phyloP scores from a whole-genome alignment of 306 rosid genomes.

The Quercus agrifolia region DNA sequence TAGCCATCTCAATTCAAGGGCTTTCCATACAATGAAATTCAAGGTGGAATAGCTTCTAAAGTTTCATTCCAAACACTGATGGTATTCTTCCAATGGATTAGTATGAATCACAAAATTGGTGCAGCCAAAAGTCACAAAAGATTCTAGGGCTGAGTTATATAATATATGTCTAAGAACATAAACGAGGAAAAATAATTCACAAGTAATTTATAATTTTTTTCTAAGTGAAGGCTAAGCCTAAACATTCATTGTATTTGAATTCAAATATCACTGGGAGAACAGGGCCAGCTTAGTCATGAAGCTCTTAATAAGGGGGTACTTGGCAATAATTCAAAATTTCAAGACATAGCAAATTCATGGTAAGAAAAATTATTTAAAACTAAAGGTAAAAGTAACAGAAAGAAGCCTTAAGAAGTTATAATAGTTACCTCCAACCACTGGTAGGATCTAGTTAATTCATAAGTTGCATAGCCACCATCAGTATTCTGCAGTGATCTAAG shows the following conservation, averaged over 20 bases:
- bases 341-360: background rate
- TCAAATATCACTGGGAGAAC: background rate
- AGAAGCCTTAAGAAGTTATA: background rate
- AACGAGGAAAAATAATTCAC: background rate
- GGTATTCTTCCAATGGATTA: background rate
- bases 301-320: background rate
- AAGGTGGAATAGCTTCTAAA: background rate
- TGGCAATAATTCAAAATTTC: background rate
- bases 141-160: background rate
- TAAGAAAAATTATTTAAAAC: background rate
- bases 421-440: conserved; percentile 80
- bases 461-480: conserved; percentile 88
- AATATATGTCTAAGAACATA: background rate
- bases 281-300: background rate
- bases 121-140: background rate
- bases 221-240: background rate
- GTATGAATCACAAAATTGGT: background rate
- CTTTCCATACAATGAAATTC: too few species aligned
- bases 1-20: too few species aligned
- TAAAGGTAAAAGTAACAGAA: background rate
- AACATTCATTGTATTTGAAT: background rate
- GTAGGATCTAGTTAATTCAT: conserved; percentile 89
- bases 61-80: background rate
- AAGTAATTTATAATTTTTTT: background rate
- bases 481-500: conserved; percentile 46